phyloP scores from a whole-genome alignment of 1,284 basidiomycete genomes.

The Tetrapyrgos nigripes region DNA sequence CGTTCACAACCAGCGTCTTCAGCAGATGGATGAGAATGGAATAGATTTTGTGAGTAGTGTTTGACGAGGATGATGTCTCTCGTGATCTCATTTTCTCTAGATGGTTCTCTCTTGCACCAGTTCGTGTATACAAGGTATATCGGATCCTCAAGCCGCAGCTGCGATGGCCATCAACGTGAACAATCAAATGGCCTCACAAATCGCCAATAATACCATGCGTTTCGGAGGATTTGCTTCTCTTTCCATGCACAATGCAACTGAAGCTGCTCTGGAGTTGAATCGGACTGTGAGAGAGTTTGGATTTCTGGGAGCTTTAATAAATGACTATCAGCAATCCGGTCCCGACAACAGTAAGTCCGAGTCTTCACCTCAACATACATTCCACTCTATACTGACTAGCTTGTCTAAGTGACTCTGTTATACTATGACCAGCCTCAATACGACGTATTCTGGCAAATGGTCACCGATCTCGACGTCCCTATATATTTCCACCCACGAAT shows the following conservation, averaged over 20 bases:
- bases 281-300: slow-evolving; percentile 48
- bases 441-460: slow-evolving; percentile 50
- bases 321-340: slow-evolving; percentile 45
- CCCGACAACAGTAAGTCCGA: slow-evolving; percentile 11
- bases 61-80: not conserved
- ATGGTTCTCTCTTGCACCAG: slow-evolving; percentile 48
- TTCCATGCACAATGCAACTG: slow-evolving; percentile 51
- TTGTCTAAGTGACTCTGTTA: slow-evolving; percentile 39
- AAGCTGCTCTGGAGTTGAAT: slow-evolving; percentile 46
- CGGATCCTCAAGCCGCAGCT: slow-evolving; percentile 39
- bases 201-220: slow-evolving; percentile 45
- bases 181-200: slow-evolving; percentile 41
- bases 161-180: slow-evolving; percentile 41
- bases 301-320: slow-evolving; percentile 45
- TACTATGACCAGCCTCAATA: slow-evolving; percentile 51
- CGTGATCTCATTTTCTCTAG: slow-evolving; percentile 25
- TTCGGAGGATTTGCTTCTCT: slow-evolving; percentile 51
- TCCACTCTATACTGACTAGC: slow-evolving; percentile 30
- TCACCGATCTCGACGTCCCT: slow-evolving; percentile 47
- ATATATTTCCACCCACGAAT: slow-evolving; percentile 51
- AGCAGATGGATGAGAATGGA: slow-evolving; percentile 14
- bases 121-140: slow-evolving; percentile 48
- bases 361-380: not conserved
- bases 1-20: slow-evolving; percentile 16
- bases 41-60: slow-evolving; percentile 14